Conservation (phyloP, 768 basidiomycete species). For the Boletus sp. region DNA sequence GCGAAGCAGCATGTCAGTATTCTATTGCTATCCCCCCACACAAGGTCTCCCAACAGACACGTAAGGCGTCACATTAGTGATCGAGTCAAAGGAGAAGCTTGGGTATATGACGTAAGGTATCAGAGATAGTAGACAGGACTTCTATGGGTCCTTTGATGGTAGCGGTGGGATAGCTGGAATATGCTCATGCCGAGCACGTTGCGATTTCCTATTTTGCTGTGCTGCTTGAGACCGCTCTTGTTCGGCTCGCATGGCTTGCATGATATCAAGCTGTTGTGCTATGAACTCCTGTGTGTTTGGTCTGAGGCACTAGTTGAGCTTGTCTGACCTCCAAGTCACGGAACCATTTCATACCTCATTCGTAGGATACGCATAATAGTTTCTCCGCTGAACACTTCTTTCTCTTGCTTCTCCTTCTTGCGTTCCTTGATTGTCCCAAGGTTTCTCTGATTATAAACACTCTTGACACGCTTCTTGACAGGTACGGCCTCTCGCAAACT, state of each 20-base stretch:
- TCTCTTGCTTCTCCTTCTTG: conserved; percentile 84
- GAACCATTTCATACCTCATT: conserved; percentile 70
- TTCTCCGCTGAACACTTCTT: conserved; percentile 75
- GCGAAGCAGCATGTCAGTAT: neutral
- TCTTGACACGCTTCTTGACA: conserved; percentile 87
- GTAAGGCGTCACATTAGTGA: neutral
- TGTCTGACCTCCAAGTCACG: neutral
- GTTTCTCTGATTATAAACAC: conserved; percentile 89
- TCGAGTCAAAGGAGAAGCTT: neutral
- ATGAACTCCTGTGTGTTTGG: conserved; percentile 84
- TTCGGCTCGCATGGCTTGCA: conserved; percentile 79
- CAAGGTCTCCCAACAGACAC: conserved; percentile 8
- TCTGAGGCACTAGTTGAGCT: conserved; percentile 37
- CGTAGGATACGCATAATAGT: conserved; percentile 92
- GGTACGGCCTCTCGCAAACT: conserved; percentile 71
- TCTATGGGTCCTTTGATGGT: conserved; percentile 23
- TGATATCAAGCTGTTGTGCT: conserved; percentile 79
- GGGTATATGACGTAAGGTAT: conserved; percentile 32
- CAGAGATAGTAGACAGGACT: conserved; percentile 5
- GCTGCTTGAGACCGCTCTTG: conserved; percentile 72
- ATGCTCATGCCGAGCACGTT: conserved; percentile 44
- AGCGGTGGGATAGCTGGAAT: conserved; percentile 30
- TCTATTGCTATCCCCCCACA: neutral
- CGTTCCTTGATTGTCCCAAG: conserved; percentile 94
- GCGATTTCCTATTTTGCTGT: conserved; percentile 55